Percentiles rank a stretch among this genome's conserved stretches.
These are phyloP conservation scores for Aspergillus neotritici DNA, from an alignment of 2,329 filamentous ascomycete species.

Conservation along the genomic window DNA sequence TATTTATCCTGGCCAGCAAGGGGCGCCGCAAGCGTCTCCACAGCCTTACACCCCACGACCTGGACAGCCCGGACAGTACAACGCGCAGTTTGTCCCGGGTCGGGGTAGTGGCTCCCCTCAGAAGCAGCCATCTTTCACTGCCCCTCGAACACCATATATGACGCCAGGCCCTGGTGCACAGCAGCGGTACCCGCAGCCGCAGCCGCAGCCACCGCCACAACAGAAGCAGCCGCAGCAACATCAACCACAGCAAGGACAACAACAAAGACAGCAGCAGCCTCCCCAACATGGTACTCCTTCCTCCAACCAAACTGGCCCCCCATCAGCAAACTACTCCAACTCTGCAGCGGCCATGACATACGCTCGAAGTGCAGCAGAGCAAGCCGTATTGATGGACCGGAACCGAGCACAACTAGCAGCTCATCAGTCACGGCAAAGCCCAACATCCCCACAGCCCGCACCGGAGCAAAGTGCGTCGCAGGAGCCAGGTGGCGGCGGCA, in stretches of 20 bases:
- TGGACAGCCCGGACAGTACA: conserved; percentile 28
- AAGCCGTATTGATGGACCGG: conserved; percentile 35
- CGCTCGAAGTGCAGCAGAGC: conserved; percentile 36
- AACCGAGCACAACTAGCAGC: conserved; percentile 34
- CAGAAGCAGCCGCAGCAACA: too few species aligned
- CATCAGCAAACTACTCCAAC: conserved; percentile 29
- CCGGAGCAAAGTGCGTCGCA: conserved; percentile 25
- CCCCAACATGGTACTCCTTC: conserved; percentile 24
- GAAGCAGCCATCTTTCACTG: conserved; percentile 26
- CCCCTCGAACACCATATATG: conserved; percentile 33
- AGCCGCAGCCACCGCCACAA: too few species aligned
- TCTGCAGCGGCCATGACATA: conserved; percentile 33
- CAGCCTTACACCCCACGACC: conserved; percentile 33
- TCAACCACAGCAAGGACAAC: conserved; percentile 9
- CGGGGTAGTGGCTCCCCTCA: conserved; percentile 29
- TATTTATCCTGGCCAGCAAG: conserved; percentile 26
- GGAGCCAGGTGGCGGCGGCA: conserved; percentile 32
- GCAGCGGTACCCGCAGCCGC: conserved; percentile 23
- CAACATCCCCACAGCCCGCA: conserved; percentile 31
- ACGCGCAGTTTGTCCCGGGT: conserved; percentile 20
- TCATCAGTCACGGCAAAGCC: conserved; percentile 27
- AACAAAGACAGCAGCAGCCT: conserved; percentile 23
- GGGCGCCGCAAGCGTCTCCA: conserved; percentile 28
- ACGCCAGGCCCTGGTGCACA: conserved; percentile 26
- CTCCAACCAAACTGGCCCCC: conserved; percentile 25